Conservation (phyloP, 441 rosid species). For the Rhodomyrtus psidioides region DNA sequence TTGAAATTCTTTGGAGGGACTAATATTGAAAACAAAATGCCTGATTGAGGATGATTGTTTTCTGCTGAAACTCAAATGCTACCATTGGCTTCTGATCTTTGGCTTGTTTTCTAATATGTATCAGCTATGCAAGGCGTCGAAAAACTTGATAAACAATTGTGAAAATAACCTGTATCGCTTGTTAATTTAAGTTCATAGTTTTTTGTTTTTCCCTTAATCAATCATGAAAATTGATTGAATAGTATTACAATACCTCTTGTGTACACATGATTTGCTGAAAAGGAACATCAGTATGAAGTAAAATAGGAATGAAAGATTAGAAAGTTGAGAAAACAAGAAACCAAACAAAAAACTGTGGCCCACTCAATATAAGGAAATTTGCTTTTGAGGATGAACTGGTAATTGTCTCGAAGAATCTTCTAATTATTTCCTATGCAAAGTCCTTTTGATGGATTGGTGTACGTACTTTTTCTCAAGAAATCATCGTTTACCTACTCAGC, state of each 20-base stretch:
- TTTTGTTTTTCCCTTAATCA: background rate
- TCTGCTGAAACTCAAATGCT: no score
- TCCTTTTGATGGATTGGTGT: background rate
- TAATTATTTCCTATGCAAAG: background rate
- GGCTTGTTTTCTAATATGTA: background rate
- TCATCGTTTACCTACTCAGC: background rate
- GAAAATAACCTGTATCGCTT: background rate
- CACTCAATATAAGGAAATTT: rapidly evolving
- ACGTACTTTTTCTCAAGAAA: background rate
- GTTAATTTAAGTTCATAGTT: no score
- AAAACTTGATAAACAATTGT: background rate
- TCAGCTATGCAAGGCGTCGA: background rate
- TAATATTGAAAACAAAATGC: no score
- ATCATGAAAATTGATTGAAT: background rate
- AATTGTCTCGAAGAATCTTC: background rate
- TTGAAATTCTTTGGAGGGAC: no score
- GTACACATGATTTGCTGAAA: background rate
- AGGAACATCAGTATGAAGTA: background rate
- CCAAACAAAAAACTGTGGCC: background rate
- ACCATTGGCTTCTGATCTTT: no score
- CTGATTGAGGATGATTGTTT: no score
- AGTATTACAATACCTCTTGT: background rate
- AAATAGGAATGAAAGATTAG: background rate
- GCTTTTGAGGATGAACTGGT: background rate
- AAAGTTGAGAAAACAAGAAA: background rate